Evolutionary conservation across 116 monocot genomes (phyloP).

Genomic region (Iris pallida): DNA sequence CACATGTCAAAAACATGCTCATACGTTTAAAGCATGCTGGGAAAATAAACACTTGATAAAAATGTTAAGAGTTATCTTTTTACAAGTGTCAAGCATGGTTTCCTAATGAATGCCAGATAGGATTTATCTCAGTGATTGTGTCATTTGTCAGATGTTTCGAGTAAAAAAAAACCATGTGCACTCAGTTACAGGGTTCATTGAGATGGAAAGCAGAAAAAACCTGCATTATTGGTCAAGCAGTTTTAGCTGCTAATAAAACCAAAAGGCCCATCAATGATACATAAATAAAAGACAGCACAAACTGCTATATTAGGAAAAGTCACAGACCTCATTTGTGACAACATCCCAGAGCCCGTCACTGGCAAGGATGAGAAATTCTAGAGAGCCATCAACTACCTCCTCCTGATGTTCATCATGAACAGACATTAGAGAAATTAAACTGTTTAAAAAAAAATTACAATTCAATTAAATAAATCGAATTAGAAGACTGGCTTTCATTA

Average conservation of each 20-base stretch:
- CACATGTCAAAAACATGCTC: too few species aligned
- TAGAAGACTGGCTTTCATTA: not conserved
- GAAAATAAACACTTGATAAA: too few species aligned
- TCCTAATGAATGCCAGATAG: too few species aligned
- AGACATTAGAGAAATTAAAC: not conserved
- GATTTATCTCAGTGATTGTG: too few species aligned
- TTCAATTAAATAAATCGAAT: not conserved
- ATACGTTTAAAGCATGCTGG: too few species aligned
- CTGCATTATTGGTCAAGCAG: not conserved
- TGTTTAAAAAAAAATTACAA: not conserved
- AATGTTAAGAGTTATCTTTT: too few species aligned
- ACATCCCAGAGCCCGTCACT: conserved; percentile 91
- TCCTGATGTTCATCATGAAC: conserved; percentile 33
- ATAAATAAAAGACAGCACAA: not conserved
- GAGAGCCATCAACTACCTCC: conserved; percentile 63
- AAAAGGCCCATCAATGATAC: not conserved
- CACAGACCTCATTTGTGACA: conserved; percentile 65
- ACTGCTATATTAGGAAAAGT: not conserved
- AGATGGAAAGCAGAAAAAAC: not conserved
- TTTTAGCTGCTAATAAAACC: not conserved
- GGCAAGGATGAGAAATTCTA: conserved; percentile 80
- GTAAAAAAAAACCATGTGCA: too few species aligned
- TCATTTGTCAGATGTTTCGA: too few species aligned
- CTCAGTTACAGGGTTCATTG: too few species aligned
- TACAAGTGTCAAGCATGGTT: too few species aligned